Conservation (phyloP, 495 filamentous ascomycete species). For the Penicillium riverlandense region DNA sequence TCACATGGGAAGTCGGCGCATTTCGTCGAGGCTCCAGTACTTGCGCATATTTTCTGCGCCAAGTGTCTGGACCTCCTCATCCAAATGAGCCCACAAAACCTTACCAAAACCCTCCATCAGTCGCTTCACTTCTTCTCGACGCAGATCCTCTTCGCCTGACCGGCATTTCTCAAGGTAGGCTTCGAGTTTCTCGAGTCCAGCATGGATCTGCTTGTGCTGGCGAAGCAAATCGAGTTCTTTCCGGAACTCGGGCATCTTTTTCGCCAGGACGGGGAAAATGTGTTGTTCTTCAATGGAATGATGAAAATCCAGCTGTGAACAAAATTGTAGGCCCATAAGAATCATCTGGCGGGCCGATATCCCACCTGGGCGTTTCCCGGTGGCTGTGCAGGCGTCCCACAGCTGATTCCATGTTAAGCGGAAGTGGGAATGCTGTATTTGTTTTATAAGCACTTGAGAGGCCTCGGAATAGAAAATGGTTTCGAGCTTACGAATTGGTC, state of each 20-base stretch:
- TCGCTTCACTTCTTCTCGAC: conserved; percentile 57
- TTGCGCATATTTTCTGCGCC: conserved; percentile 81
- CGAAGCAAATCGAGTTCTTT: conserved; percentile 56
- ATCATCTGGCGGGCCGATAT: conserved; percentile 61
- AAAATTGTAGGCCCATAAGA: conserved; percentile 56
- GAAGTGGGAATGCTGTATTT: conserved; percentile 65
- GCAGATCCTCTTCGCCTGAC: conserved; percentile 59
- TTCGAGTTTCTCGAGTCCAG: conserved; percentile 66
- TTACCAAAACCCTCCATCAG: conserved; percentile 62
- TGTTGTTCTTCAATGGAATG: conserved; percentile 80
- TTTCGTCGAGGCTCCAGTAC: conserved; percentile 74
- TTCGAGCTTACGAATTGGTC: conserved; percentile 52
- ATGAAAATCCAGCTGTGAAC: conserved; percentile 62
- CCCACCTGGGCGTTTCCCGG: conserved; percentile 43
- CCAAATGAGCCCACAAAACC: conserved; percentile 66
- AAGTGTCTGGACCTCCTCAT: conserved; percentile 63
- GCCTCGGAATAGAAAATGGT: neutral
- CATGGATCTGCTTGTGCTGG: conserved; percentile 81
- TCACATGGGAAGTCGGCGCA: conserved; percentile 64
- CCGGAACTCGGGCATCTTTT: conserved; percentile 74
- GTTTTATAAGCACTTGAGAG: conserved; percentile 1
- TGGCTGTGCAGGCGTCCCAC: conserved; percentile 52
- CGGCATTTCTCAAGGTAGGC: conserved; percentile 60
- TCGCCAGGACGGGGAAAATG: conserved; percentile 71
- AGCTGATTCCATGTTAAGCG: conserved; percentile 64